Conservation (phyloP, 31 red algal genomes). For the Odonthalia washingtoniensis region DNA sequence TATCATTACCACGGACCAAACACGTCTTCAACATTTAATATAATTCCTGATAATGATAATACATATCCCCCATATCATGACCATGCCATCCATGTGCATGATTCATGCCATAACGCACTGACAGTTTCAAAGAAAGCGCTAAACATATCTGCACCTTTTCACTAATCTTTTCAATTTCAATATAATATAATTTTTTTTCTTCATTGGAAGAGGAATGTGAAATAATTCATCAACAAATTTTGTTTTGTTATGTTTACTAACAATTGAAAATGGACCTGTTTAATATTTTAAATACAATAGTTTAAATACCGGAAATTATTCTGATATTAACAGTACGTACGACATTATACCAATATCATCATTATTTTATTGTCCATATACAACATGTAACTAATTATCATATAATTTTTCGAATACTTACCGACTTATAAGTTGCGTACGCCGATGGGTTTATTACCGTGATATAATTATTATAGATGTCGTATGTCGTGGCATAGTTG, state of each 20-base stretch:
- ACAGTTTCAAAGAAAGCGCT: slow-evolving; percentile 50
- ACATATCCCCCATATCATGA: slow-evolving; percentile 3
- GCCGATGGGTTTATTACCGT: slow-evolving; percentile 41
- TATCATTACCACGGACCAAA: slow-evolving; percentile 35
- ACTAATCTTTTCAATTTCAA: slow-evolving; percentile 63
- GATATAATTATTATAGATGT: slow-evolving; percentile 58
- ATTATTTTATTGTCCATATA: background rate
- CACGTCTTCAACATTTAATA: too few relatives aligned
- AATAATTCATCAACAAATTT: slow-evolving; percentile 43
- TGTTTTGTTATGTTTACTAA: slow-evolving; percentile 45
- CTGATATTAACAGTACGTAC: slow-evolving; percentile 21
- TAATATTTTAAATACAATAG: slow-evolving; percentile 30
- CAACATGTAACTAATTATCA: slow-evolving; percentile 28
- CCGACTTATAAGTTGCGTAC: slow-evolving; percentile 54
- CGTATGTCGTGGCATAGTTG: slow-evolving; percentile 58
- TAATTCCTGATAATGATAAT: background rate
- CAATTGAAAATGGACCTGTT: background rate
- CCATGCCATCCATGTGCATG: slow-evolving; percentile 45
- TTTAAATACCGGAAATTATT: too few relatives aligned
- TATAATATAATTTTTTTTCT: slow-evolving; percentile 48
- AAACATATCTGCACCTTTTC: slow-evolving; percentile 57
- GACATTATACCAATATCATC: too few relatives aligned
- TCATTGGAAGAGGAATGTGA: slow-evolving; percentile 48
- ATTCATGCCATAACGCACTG: slow-evolving; percentile 54
- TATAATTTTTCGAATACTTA: slow-evolving; percentile 24